Base-by-base conservation (phyloP, 2,329 filamentous ascomycete species). In the Leptosphaerulina australis region DNA sequence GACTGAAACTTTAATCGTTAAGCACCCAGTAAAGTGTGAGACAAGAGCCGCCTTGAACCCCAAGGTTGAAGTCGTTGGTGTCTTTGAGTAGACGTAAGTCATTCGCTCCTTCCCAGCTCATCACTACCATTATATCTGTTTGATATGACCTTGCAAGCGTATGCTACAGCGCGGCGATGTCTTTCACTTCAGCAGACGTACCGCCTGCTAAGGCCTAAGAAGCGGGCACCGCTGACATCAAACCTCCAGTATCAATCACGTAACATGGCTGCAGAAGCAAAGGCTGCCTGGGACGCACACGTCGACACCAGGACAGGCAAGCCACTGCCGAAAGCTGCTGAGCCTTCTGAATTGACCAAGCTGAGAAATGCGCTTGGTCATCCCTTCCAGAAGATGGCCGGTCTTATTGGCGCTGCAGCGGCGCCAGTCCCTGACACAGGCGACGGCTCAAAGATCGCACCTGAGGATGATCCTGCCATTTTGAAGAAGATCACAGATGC, bases 381-480 rank as follows among this genome's bases (percentile, higher is more conserved):
- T 3, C 56, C 67, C 4, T 69, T 73, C 61, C 66, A 59, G 41
- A 55, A 61, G 18, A 44, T 67, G 17, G 63, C 63, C 4, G 53
- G 51, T 14, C 40, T 74, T 3, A 45, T 73, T 7, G 64, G 63
- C 15, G 68, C 69, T 3, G 63, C 64, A 12, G 29, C 55, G 5
- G 63, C 64, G 15, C 62, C 70, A 3, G 45, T 73, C 0, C 70
- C 71, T 26, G 65, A 74, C 15, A 78, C 76, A 3, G 76, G 76
- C 9, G 73, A 79, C 66, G 77, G 77, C 15, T 72, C 75, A 3
- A 64, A 73, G 36, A 55, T 77, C 8, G 48, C 58, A 12, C 56
- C 65, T 18, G 67, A 69, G 31, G 68, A 71, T 28, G 65, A 70
- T 26, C 53, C 57, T 21, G 55, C 56, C 2, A 56, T 74, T 2